Evolutionary conservation across 805 yeast genomes (phyloP), one percentile per base, ranked within the genome.

Genomic region (Hanseniaspora lachancei): DNA sequence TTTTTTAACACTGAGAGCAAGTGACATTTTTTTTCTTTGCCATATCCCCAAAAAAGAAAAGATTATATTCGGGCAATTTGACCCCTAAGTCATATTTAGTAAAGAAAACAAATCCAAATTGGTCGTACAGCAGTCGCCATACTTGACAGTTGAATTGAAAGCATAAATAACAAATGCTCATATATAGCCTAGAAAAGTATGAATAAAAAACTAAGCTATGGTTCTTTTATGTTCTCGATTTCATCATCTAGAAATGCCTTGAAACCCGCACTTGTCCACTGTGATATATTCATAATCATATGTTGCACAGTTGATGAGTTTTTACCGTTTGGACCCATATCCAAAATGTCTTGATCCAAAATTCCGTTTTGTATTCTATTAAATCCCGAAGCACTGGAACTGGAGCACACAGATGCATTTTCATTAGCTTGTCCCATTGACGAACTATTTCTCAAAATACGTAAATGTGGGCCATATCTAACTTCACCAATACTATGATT

Each of bases 261-360:
- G 61, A 52, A 40, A 61, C 61, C 36, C 56, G 57, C 23, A 66
- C 67, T 1, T 67, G 82, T 79, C 84, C 84, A 79, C 1, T 75
- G 76, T 0, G 81, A 77, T 39, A 79, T 79, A 60, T 79, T 78
- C 62, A 72, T 78, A 61, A 79, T 79, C 84, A 79, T 79, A 35
- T 75, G 75, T 42, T 77, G 78, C 1, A 82, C 76, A 18, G 55
- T 46, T 13, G 55, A 52, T 21, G 38, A 44, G 27, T 52, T 44
- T 27, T 81, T 73, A 15, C 64, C 65, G 50, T 62, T 64, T 9
- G 12, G 12, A 8, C 38, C 36, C 21, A 15, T n/a, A 29, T 29
- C 36, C 9, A 29, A 5, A 21, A 15, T 21, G 16, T 43, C 48
- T 5, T 46, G 48, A 18, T 46, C 50, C 15, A 21, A 21, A 13